Conservation (phyloP, 495 filamentous ascomycete species). For the Podospora pseudopauciseta region DNA sequence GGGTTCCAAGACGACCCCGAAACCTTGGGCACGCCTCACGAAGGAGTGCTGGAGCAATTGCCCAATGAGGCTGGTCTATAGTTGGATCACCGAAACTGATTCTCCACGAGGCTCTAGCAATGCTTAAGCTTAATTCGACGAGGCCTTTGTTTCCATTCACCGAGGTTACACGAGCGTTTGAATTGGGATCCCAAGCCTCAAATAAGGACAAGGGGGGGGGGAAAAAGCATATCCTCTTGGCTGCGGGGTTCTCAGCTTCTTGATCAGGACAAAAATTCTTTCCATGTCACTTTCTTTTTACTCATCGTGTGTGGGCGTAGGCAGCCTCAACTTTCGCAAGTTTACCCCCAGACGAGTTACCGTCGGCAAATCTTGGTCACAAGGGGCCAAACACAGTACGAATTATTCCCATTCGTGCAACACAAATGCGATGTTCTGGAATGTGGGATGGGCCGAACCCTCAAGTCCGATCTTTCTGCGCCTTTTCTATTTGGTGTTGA, state of each 20-base stretch:
- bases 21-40: background rate
- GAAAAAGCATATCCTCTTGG: too few relatives aligned
- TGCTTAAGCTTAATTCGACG: conserved; percentile 16
- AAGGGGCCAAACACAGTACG: too few relatives aligned
- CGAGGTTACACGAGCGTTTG: background rate
- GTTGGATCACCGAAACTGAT: background rate
- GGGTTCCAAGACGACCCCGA: background rate
- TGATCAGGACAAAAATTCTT: background rate
- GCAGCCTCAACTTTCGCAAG: background rate
- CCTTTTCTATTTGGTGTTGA: background rate
- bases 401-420: background rate
- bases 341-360: background rate
- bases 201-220: too few relatives aligned
- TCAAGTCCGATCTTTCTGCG: background rate
- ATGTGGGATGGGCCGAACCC: background rate
- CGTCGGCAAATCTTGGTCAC: too few relatives aligned
- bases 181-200: background rate
- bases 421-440: background rate
- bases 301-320: background rate
- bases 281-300: background rate
- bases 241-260: background rate
- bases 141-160: conserved; percentile 4
- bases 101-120: background rate
- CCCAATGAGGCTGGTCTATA: too few relatives aligned
- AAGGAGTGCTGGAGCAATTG: too few relatives aligned